Conservation (phyloP, 208 protist genomes). For the Tritrichomonas musculus region DNA sequence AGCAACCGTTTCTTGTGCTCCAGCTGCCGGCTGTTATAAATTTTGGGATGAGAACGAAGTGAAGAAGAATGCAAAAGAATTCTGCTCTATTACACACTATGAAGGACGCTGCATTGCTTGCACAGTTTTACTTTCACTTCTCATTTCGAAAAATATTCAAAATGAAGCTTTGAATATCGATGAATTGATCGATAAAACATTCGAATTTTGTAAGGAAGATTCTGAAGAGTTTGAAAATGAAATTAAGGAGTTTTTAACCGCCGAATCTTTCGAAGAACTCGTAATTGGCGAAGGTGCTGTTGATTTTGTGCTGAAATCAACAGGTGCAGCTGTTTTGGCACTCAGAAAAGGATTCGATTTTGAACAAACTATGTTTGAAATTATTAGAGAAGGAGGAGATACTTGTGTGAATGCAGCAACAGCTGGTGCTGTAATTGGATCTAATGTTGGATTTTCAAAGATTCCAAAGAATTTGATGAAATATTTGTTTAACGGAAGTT, state of each 20-base stretch:
- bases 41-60: background rate
- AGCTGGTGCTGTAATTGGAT: background rate
- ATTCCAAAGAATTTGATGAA: background rate
- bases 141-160: background rate
- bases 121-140: background rate
- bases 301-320: background rate
- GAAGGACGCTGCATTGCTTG: background rate
- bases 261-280: background rate
- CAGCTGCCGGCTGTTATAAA: background rate
- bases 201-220: background rate
- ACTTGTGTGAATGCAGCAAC: background rate
- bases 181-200: background rate
- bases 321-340: background rate
- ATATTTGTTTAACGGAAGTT: background rate
- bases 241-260: no score
- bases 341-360: background rate
- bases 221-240: background rate
- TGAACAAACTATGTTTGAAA: background rate
- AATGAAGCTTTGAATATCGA: background rate
- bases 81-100: background rate
- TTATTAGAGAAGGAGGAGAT: background rate
- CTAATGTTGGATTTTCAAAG: background rate
- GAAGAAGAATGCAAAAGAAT: background rate
- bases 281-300: background rate
- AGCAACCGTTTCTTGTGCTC: background rate